Percentiles rank a stretch among this genome's conserved stretches.
Evolutionary conservation across 2,329 filamentous ascomycete genomes (phyloP).

Genomic region (Verticillium isaacii): DNA sequence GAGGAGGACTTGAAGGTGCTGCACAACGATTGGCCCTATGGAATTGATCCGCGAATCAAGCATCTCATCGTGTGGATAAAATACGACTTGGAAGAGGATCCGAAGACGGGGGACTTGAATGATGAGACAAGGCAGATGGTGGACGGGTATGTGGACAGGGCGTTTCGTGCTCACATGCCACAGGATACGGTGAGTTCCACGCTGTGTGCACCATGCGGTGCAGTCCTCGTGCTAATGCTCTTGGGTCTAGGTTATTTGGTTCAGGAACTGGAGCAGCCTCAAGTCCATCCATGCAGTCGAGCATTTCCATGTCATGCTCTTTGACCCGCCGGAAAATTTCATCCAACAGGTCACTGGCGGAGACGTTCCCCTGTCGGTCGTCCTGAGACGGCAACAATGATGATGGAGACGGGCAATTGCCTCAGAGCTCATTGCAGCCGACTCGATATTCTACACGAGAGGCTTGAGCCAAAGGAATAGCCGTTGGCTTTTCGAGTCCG

Average conservation of each 20-base stretch:
- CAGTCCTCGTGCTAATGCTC: neutral
- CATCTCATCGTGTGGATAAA: constrained; percentile 94
- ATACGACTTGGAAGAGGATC: constrained; percentile 70
- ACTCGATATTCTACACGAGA: constrained; percentile 54
- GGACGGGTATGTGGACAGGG: constrained; percentile 62
- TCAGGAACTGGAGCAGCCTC: constrained; percentile 81
- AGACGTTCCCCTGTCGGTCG: constrained; percentile 62
- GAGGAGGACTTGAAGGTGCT: constrained; percentile 65
- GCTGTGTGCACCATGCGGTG: constrained; percentile 1
- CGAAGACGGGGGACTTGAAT: constrained; percentile 61
- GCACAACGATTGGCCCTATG: constrained; percentile 93
- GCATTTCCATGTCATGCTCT: constrained; percentile 93
- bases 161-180: constrained; percentile 54
- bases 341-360: constrained; percentile 66
- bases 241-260: constrained; percentile 52
- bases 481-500: constrained; percentile 66
- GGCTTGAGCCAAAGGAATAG: constrained; percentile 67
- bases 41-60: constrained; percentile 69
- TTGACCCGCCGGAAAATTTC: constrained; percentile 66
- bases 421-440: neutral
- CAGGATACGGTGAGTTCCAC: constrained; percentile 43
- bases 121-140: constrained; percentile 58
- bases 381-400: constrained; percentile 14
- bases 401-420: neutral
- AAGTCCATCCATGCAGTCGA: constrained; percentile 86